A percentile compares a stretch with the other conserved stretches of the same genome.
Conservation (phyloP, 2,329 filamentous ascomycete species). For the Orbilia quercus region DNA sequence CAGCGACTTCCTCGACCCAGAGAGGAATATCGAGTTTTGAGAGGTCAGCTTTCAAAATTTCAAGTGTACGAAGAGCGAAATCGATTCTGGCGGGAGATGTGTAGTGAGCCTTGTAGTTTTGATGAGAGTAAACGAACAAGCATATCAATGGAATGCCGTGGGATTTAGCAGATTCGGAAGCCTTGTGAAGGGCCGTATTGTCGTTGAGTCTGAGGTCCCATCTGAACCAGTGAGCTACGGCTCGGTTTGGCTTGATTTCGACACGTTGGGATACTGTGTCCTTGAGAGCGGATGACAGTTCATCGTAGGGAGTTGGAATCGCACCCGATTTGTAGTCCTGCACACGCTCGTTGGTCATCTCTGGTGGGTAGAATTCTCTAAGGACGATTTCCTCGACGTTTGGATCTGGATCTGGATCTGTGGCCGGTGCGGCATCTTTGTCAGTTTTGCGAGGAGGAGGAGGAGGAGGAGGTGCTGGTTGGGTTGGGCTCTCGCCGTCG, state of each 20-base stretch:
- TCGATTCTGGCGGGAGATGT: constrained; percentile 79
- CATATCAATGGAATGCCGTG: constrained; percentile 78
- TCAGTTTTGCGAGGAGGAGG: constrained; percentile 1
- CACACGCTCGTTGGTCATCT: constrained; percentile 85
- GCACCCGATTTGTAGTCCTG: constrained; percentile 77
- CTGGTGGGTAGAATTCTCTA: constrained; percentile 81
- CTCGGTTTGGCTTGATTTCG: constrained; percentile 68
- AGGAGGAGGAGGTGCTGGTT: no score
- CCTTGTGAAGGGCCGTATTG: constrained; percentile 77
- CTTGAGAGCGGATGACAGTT: constrained; percentile 71
- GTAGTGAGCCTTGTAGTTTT: constrained; percentile 85
- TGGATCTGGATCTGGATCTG: constrained; percentile 43
- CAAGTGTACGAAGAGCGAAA: constrained; percentile 79
- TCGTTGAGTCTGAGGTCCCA: constrained; percentile 79
- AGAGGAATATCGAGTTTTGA: constrained; percentile 79
- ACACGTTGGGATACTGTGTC: constrained; percentile 71
- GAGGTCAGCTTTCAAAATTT: constrained; percentile 74
- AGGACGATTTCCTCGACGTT: constrained; percentile 71
- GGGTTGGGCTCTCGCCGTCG: constrained; percentile 8
- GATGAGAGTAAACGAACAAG: constrained; percentile 81
- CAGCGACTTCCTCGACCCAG: constrained; percentile 76
- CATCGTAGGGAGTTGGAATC: constrained; percentile 78
- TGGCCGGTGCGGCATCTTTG: not conserved
- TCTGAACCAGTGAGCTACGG: constrained; percentile 92
- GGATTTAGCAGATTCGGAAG: constrained; percentile 74